Percentiles rank a stretch among this genome's conserved stretches.
These are phyloP conservation scores for Margaritispora aquatica DNA, from an alignment of 495 filamentous ascomycete species.

Conservation along the genomic window DNA sequence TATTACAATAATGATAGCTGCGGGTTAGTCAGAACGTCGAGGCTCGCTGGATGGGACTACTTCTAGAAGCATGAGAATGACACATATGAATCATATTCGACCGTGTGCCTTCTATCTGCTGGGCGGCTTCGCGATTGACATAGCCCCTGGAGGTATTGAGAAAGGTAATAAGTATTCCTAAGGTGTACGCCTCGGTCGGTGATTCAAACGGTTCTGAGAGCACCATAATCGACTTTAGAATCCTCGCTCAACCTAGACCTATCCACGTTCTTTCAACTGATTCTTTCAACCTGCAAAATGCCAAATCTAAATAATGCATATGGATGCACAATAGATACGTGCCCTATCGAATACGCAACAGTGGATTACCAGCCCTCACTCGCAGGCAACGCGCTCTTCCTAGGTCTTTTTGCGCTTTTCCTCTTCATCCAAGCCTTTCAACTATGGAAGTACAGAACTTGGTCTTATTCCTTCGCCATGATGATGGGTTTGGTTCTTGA, in stretches of 20 bases:
- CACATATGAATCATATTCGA: background rate
- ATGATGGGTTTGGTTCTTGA: slow-evolving; percentile 32
- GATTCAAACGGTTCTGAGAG: too few relatives aligned
- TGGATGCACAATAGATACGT: slow-evolving; percentile 6
- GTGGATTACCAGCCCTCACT: slow-evolving; percentile 19
- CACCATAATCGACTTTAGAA: too few relatives aligned
- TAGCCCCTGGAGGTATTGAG: background rate
- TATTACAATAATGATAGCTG: background rate
- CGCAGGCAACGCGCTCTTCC: slow-evolving; percentile 22
- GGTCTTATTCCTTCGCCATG: slow-evolving; percentile 32
- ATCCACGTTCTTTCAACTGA: too few relatives aligned
- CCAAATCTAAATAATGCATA: slow-evolving; percentile 1
- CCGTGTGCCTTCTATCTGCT: background rate
- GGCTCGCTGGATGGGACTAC: background rate
- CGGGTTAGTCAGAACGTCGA: too few relatives aligned
- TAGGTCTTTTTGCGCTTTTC: slow-evolving; percentile 18
- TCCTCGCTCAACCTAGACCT: too few relatives aligned
- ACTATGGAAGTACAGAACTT: slow-evolving; percentile 3
- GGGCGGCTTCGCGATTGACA: too few relatives aligned
- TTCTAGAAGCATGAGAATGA: background rate
- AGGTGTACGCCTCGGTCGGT: too few relatives aligned
- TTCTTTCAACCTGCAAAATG: background rate
- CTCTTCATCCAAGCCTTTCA: slow-evolving; percentile 17
- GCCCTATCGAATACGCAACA: slow-evolving; percentile 11
- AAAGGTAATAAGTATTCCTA: background rate